Base-by-base conservation (phyloP, 2,329 filamentous ascomycete genomes). In the Chaetomiaceae sp. region DNA sequence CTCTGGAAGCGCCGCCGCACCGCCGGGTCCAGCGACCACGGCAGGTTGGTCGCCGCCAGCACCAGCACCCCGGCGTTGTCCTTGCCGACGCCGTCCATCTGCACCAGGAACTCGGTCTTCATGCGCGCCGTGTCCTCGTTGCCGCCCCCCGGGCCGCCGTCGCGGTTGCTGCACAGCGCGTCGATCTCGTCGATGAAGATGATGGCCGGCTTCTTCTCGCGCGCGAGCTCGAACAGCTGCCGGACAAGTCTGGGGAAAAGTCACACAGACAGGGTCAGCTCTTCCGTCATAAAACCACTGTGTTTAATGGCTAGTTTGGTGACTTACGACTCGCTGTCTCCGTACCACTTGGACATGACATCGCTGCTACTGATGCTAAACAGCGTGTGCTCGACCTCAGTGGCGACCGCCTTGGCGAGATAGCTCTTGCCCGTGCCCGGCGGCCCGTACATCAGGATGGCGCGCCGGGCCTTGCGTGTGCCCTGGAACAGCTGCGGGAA, bases 361-460 rank as follows among this genome's bases (percentile, higher is more conserved):
- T 32, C 29, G 29, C 29, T 32, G n/a, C 29, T 32, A 12, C 29
- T 32, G 29, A 32, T 32, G 29, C 29, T 32, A 12, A 32, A 32
- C 6, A 32, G 29, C 29, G 29, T 32, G 29, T 32, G 22, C 22
- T 24, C 22, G 6, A 43, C 46, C 34, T 48, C 46, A 1, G 46
- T 48, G 7, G 46, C 46, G 3, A 48, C 46, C 2, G 46, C 46
- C 14, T 76, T 79, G 14, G 72, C 67, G 6, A 75, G 68, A 45
- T 72, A 69, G 74, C 80, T 80, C 57, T 81, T 76, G 15, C 80
- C 63, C 2, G 73, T 72, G 52, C 77, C 81, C 2, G 77, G 77
- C 3, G 81, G 65, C 0, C 78, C 78, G 4, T 78, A 77, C 4
- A 81, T 66, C 1, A 81, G 64, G 49, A 73, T 61, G 20, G 42